Evolutionary conservation across 2,329 filamentous ascomycete species (phyloP).

Genomic region (Aaosphaeria arxii): DNA sequence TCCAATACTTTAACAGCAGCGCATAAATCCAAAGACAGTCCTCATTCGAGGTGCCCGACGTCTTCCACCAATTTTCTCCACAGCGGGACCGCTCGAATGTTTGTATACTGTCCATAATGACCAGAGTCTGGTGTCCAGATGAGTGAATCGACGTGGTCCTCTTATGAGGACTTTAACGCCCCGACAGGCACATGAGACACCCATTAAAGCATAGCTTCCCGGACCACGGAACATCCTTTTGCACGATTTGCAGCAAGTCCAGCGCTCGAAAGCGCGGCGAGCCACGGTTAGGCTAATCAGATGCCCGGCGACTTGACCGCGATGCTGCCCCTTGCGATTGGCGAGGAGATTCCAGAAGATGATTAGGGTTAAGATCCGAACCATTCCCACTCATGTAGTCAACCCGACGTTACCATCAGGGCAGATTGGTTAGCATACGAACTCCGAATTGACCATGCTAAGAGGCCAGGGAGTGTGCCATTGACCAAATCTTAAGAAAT

Average conservation of each 20-base stretch:
- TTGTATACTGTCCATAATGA: conserved; percentile 57
- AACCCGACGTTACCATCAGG: conserved; percentile 30
- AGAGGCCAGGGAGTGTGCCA: conserved; percentile 61
- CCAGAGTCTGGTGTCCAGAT: conserved; percentile 72
- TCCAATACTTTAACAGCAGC: not conserved
- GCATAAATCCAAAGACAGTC: conserved; percentile 52
- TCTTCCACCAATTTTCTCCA: conserved; percentile 51
- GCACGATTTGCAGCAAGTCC: conserved; percentile 16
- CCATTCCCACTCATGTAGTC: conserved; percentile 56
- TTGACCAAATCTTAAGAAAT: conserved; percentile 26
- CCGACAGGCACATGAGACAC: conserved; percentile 69
- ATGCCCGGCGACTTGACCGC: conserved; percentile 62
- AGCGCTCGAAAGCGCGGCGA: conserved; percentile 15
- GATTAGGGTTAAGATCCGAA: conserved; percentile 98
- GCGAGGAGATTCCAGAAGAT: conserved; percentile 61
- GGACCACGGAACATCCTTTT: conserved; percentile 47
- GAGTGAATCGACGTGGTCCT: conserved; percentile 71
- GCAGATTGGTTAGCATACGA: conserved; percentile 31
- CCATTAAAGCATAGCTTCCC: conserved; percentile 47
- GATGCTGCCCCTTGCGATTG: conserved; percentile 44
- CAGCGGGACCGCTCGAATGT: conserved; percentile 33
- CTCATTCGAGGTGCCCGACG: conserved; percentile 49
- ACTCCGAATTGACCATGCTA: conserved; percentile 53
- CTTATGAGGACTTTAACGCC: conserved; percentile 67
- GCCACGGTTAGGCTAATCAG: conserved; percentile 58